Conservation (phyloP, 345 rosid species). For the Lumnitzera littorea region DNA sequence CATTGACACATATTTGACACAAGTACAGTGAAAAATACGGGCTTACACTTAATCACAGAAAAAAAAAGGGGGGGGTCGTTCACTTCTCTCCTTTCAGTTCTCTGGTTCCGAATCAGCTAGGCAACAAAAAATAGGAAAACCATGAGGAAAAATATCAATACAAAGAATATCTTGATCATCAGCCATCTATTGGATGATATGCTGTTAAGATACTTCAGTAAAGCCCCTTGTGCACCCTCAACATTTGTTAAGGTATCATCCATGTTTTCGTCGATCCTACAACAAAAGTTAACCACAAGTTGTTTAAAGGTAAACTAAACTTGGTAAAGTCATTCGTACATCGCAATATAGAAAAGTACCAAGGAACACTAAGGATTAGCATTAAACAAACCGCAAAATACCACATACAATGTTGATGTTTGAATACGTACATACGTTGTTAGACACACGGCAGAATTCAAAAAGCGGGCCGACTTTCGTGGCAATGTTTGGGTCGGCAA, state of each 20-base stretch:
- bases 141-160: conserved; percentile 38
- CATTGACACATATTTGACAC: too few relatives aligned
- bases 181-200: conserved; percentile 40
- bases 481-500: too few relatives aligned
- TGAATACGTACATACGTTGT: not conserved
- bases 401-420: not conserved
- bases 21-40: too few relatives aligned
- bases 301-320: not conserved
- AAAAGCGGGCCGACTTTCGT: too few relatives aligned
- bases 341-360: not conserved
- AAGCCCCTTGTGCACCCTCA: conserved; percentile 41
- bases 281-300: not conserved
- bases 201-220: conserved; percentile 37
- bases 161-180: conserved; percentile 42
- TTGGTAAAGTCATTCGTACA: not conserved
- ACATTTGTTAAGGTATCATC: conserved; percentile 34
- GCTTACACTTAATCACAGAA: not conserved
- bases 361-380: not conserved
- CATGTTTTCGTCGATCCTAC: conserved; percentile 47
- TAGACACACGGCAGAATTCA: too few relatives aligned
- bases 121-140: conserved; percentile 43
- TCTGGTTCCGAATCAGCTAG: conserved; percentile 13
- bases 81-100: conserved; percentile 9
- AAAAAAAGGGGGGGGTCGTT: not conserved
- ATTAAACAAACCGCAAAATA: not conserved